These are phyloP conservation scores for Halophytophthora batemanensis DNA, from an alignment of 352 stramenopile genomes.

Conservation along the genomic window DNA sequence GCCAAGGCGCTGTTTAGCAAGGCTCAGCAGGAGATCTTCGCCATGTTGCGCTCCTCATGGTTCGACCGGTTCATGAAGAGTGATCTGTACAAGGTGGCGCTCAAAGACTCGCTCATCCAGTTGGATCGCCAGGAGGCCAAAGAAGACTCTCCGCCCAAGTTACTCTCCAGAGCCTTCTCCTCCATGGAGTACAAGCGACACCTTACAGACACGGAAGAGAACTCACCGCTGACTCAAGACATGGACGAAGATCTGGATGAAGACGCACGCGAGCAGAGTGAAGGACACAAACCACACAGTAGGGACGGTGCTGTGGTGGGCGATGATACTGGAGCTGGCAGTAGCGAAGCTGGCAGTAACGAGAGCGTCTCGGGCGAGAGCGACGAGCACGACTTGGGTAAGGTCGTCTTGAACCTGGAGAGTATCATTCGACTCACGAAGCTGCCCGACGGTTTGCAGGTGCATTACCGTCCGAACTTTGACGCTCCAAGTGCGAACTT, in stretches of 20 bases:
- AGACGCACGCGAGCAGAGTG: constrained; percentile 6
- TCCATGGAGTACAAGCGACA: constrained; percentile 30
- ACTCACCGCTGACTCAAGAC: background rate
- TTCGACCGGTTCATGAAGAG: constrained; percentile 85
- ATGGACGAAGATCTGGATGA: constrained; percentile 11
- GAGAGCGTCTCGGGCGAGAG: constrained; percentile 42
- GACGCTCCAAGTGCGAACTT: constrained; percentile 34
- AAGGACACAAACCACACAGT: constrained; percentile 20
- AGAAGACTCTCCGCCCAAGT: constrained; percentile 64
- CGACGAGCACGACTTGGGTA: constrained; percentile 42
- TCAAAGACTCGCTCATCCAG: constrained; percentile 72
- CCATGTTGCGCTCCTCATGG: constrained; percentile 77
- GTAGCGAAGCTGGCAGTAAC: constrained; percentile 39
- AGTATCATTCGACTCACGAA: constrained; percentile 84
- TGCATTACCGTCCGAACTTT: constrained; percentile 80
- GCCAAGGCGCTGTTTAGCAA: constrained; percentile 52
- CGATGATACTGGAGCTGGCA: constrained; percentile 20
- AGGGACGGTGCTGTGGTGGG: constrained; percentile 13
- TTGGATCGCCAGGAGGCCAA: constrained; percentile 56
- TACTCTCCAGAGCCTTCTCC: constrained; percentile 62
- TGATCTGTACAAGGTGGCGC: constrained; percentile 74
- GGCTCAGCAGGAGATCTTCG: constrained; percentile 80
- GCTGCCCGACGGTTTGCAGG: constrained; percentile 71
- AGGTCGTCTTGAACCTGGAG: constrained; percentile 72
- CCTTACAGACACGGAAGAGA: constrained; percentile 2